These are phyloP conservation scores for Synchytrium microbalum DNA, from an alignment of 371 early-diverging fungal species.

Conservation along the genomic window DNA sequence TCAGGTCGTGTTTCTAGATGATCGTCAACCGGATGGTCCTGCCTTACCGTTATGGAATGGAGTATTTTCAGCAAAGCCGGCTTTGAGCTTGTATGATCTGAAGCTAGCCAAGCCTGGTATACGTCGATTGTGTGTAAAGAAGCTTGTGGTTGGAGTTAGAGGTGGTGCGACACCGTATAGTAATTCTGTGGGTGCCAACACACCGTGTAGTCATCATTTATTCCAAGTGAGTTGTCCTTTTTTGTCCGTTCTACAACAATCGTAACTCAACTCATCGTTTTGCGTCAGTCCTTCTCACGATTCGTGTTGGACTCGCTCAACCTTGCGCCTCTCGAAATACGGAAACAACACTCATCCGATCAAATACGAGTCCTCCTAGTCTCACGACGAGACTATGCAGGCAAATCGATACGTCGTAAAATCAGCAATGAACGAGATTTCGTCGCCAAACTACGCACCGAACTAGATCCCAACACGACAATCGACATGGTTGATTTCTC, in stretches of 20 bases:
- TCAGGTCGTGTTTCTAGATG: background rate
- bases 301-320: too few relatives aligned
- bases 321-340: background rate
- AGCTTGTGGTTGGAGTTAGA: background rate
- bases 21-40: background rate
- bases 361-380: background rate
- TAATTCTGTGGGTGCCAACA: background rate
- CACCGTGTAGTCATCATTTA: background rate
- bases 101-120: background rate
- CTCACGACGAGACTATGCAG: background rate
- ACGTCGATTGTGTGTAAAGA: background rate
- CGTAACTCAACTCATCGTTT: too few relatives aligned
- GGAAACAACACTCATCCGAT: background rate
- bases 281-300: too few relatives aligned
- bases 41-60: background rate
- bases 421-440: background rate
- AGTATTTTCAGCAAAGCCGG: background rate
- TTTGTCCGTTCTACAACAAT: background rate
- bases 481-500: background rate
- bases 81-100: background rate
- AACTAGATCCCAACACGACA: background rate
- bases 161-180: background rate
- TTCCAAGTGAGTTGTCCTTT: background rate
- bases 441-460: background rate
- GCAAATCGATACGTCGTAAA: background rate